Conservation (phyloP, 495 filamentous ascomycete genomes). For the Aspergillus biplanus region DNA sequence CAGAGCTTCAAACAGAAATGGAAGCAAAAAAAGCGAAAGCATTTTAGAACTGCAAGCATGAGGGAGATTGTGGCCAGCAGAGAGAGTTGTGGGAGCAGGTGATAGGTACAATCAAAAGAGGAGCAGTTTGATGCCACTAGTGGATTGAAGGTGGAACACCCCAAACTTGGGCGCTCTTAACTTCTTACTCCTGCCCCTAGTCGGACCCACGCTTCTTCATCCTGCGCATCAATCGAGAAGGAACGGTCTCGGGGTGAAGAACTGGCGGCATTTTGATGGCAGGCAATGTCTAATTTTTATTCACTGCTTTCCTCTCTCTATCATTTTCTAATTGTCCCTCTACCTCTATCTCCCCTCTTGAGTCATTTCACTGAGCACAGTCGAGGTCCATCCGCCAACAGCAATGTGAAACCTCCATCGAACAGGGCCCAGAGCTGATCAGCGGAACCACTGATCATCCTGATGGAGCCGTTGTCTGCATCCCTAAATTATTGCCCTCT, state of each 20-base stretch:
- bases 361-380: too few relatives aligned
- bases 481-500: too few relatives aligned
- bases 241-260: background rate
- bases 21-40: slow-evolving; percentile 10
- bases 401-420: background rate
- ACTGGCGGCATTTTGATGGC: background rate
- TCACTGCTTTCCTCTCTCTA: background rate
- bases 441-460: background rate
- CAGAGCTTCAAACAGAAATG: slow-evolving; percentile 7
- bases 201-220: slow-evolving; percentile 2
- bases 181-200: background rate
- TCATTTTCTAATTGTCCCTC: background rate
- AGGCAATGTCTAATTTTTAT: background rate
- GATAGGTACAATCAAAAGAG: background rate
- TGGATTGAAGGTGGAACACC: slow-evolving; percentile 1
- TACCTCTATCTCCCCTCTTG: background rate
- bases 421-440: slow-evolving; percentile 1
- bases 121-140: slow-evolving; percentile 2
- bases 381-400: background rate
- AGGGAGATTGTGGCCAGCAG: background rate
- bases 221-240: background rate
- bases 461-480: too few relatives aligned
- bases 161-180: background rate
- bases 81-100: slow-evolving; percentile 3
- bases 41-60: slow-evolving; percentile 10